These are phyloP conservation scores for Calonectria pteridis DNA, from an alignment of 2,329 filamentous ascomycete genomes.

Conservation along the genomic window DNA sequence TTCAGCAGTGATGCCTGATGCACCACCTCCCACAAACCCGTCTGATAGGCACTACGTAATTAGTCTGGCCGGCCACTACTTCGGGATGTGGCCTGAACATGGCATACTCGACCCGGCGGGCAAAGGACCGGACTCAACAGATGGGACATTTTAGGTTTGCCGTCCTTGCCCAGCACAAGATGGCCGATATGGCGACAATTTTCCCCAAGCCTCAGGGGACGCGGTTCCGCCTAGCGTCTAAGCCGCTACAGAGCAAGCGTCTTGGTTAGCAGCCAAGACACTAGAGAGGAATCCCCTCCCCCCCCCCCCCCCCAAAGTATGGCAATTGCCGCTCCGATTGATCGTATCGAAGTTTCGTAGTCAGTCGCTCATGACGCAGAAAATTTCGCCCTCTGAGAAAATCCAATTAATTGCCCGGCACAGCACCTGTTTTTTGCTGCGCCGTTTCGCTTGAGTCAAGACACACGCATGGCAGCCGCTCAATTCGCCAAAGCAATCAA, in stretches of 20 bases:
- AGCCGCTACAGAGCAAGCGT: not conserved
- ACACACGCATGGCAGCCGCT: not conserved
- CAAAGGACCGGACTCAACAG: not conserved
- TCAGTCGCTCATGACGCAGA: not conserved
- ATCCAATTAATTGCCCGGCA: not conserved
- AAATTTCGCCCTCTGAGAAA: not conserved
- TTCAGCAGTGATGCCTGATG: not conserved
- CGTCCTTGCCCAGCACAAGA: not conserved
- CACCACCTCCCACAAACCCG: not conserved
- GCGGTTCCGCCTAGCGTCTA: not conserved
- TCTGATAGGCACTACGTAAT: not conserved
- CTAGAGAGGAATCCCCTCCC: not conserved
- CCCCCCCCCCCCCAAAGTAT: not conserved
- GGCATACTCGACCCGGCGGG: not conserved
- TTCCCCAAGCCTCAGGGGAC: not conserved
- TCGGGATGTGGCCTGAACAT: not conserved
- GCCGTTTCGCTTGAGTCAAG: not conserved
- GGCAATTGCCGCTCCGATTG: not conserved
- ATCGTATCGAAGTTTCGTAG: not conserved
- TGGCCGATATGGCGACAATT: not conserved
- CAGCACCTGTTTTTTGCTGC: not conserved
- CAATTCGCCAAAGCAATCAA: not conserved
- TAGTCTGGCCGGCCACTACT: not conserved
- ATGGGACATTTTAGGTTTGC: slow-evolving; percentile 3
- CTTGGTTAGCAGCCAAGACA: not conserved